phyloP scores from a whole-genome alignment of 495 filamentous ascomycete genomes.

The Hyaloscypha hepaticicola region DNA sequence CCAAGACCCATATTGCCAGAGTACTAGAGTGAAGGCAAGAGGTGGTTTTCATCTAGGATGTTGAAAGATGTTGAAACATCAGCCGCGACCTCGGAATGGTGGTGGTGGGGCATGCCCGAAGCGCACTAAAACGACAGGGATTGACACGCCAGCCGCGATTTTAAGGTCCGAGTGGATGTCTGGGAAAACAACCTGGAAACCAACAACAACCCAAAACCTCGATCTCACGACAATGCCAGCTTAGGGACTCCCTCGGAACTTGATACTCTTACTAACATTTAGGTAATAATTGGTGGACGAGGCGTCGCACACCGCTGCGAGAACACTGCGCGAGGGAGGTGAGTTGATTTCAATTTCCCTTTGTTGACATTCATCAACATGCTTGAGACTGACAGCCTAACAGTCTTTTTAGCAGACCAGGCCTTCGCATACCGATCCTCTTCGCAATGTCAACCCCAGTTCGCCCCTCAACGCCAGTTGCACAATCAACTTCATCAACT shows the following conservation, averaged over 20 bases:
- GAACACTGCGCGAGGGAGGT: not conserved
- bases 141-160: conserved; percentile 8
- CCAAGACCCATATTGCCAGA: conserved; percentile 46
- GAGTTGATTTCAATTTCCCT: not conserved
- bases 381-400: conserved; percentile 12
- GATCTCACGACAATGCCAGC: conserved; percentile 19
- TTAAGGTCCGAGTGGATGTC: not conserved
- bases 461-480: conserved; percentile 40
- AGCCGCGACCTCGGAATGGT: not conserved
- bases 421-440: not conserved
- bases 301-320: not conserved
- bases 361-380: conserved; percentile 28
- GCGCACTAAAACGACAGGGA: conserved; percentile 23
- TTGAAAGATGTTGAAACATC: conserved; percentile 6
- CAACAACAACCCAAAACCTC: conserved; percentile 3
- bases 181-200: conserved; percentile 22
- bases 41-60: not conserved
- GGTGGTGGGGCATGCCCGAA: conserved; percentile 6
- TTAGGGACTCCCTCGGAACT: conserved; percentile 19
- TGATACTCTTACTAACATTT: conserved; percentile 30
- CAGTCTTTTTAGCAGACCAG: conserved; percentile 4
- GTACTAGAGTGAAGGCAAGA: conserved; percentile 1
- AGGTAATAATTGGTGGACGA: conserved; percentile 21
- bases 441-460: conserved; percentile 24
- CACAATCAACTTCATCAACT: conserved; percentile 36